Conservation (phyloP, 2,329 filamentous ascomycete species). For the Endocalyx cinctus region DNA sequence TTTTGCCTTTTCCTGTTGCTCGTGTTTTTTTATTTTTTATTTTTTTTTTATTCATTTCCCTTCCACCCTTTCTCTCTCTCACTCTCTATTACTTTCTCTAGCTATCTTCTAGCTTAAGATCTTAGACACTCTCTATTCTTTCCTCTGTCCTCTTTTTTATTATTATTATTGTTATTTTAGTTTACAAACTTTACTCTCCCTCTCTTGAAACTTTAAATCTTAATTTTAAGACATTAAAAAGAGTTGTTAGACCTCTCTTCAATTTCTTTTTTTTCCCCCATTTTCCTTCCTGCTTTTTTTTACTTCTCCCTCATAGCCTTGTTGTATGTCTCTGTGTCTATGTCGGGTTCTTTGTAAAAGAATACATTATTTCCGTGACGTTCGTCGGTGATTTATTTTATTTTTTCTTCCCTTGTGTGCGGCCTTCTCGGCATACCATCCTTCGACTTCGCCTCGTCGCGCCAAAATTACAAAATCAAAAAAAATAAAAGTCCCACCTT, state of each 20-base stretch:
- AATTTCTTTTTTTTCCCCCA: not conserved
- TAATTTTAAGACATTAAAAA: too few relatives aligned
- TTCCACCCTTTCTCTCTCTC: conserved; percentile 21
- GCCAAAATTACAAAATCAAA: conserved; percentile 3
- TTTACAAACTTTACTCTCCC: conserved; percentile 28
- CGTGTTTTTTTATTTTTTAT: conserved; percentile 29
- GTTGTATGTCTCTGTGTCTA: conserved; percentile 31
- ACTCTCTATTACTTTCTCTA: too few relatives aligned
- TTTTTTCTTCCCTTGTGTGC: conserved; percentile 29
- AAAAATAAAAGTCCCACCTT: conserved; percentile 11
- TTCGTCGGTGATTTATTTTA: too few relatives aligned
- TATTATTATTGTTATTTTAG: conserved; percentile 16
- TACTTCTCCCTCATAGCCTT: too few relatives aligned
- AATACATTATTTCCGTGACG: too few relatives aligned
- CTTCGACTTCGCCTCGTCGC: conserved; percentile 25
- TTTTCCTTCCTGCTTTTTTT: conserved; percentile 17
- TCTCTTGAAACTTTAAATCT: too few relatives aligned
- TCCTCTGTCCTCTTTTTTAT: conserved; percentile 15
- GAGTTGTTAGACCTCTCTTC: conserved; percentile 4
- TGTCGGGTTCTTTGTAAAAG: too few relatives aligned
- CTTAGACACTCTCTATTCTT: conserved; percentile 21
- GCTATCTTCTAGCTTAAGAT: too few relatives aligned
- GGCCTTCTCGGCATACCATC: conserved; percentile 27
- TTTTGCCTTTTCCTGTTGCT: conserved; percentile 25
- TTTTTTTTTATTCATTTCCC: conserved; percentile 36